phyloP scores from a whole-genome alignment of 2,329 filamentous ascomycete genomes.

The Ophiostoma ips region DNA sequence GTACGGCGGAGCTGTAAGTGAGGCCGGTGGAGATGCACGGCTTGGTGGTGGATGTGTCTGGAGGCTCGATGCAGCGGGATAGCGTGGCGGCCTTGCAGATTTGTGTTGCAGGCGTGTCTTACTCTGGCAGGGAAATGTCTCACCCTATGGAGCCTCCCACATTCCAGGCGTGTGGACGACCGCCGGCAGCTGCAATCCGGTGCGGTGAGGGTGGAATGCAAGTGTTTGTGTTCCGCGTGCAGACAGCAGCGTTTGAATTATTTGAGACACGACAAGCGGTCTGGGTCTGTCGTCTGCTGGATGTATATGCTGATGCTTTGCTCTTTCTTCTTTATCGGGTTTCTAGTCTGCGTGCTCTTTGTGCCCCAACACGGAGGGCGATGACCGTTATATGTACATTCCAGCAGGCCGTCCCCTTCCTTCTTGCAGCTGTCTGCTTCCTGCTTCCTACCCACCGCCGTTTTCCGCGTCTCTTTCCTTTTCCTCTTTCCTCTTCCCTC shows the following conservation, averaged over 20 bases:
- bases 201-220: neutral
- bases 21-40: neutral
- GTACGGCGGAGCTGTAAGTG: neutral
- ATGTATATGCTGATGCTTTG: too few relatives aligned
- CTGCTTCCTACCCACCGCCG: neutral
- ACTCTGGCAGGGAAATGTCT: neutral
- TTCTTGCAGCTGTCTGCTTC: neutral
- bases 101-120: neutral
- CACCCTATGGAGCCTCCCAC: neutral
- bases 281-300: neutral
- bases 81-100: neutral
- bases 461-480: neutral
- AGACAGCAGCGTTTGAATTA: too few relatives aligned
- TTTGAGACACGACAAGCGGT: too few relatives aligned
- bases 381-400: slow-evolving; percentile 8
- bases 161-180: neutral
- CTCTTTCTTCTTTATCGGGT: too few relatives aligned
- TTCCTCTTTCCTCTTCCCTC: neutral
- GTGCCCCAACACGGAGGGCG: neutral
- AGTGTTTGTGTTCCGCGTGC: too few relatives aligned
- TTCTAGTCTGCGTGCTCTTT: too few relatives aligned
- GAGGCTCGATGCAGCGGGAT: slow-evolving; percentile 1
- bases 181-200: neutral
- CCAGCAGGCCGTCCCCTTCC: neutral
- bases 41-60: neutral